Evolutionary conservation across 2,329 filamentous ascomycete genomes (phyloP), one percentile per base, ranked within the genome.

Genomic region (Tolypocladium guangdongense): DNA sequence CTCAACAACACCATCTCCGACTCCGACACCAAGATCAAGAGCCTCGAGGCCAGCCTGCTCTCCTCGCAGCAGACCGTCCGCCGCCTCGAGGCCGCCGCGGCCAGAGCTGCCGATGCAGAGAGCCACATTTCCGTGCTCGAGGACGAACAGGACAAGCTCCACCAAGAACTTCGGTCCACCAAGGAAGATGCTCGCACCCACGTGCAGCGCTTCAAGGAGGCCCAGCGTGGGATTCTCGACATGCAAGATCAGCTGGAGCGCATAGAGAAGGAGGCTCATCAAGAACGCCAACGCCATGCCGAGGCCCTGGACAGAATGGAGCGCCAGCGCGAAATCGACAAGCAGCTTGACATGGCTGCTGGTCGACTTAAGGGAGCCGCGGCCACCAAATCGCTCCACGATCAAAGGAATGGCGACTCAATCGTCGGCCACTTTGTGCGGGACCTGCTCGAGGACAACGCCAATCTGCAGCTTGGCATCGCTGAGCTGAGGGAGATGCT

Each of bases 371-470:
- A 92, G 69, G 87, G 87, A 11, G 87, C 88, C 14, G 90, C 90
- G 3, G 88, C 86, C 0, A 78, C 79, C 32, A 86, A 83, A 59
- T 82, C 83, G 3, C 71, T 87, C 41, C 78, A 77, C 4, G 77
- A 78, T 4, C 77, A 80, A 33, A 80, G 80, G 59, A 74, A 73
- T 53, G 78, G 81, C 11, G 82, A 77, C 56, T 84, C 76, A 54
- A 89, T 95, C 38, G 89, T 97, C n/a, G 91, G 89, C 22, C 89
- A 95, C 64, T 97, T 99, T 62, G 93, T 99, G 53, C 90, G 91
- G 60, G 93, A 97, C 66, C 88, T 99, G 53, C 75, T 99, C 20
- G 86, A 95, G 63, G 93, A 99, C 68, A 99, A 99, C 64, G 90
- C 91, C 11, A 96, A 90, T 61, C 74, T 99, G 46, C 93, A 99